These are phyloP conservation scores for Cordyceps javanica DNA, from an alignment of 2,329 filamentous ascomycete genomes.

Conservation along the genomic window DNA sequence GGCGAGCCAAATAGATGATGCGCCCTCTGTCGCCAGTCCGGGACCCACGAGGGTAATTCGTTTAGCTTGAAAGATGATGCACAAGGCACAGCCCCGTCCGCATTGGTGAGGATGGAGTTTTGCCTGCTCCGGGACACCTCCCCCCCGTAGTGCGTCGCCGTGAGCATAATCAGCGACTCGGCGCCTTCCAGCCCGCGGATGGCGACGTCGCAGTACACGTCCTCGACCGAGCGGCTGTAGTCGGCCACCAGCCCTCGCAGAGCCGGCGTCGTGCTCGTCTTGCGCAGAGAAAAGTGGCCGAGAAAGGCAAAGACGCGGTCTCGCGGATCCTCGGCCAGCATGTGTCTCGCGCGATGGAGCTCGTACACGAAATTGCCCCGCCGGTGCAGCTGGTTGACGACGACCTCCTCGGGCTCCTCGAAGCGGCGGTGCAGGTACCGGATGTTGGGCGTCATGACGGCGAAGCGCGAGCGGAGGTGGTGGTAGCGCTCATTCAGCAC, in stretches of 20 bases:
- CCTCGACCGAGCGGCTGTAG: conserved; percentile 24
- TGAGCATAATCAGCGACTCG: conserved; percentile 24
- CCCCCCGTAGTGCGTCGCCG: conserved; percentile 21
- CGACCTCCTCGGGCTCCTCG: conserved; percentile 25
- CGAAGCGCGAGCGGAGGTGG: conserved; percentile 24
- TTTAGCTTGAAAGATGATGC: neutral
- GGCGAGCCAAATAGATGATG: conserved; percentile 28
- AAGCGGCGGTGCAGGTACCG: conserved; percentile 27
- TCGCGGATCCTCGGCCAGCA: conserved; percentile 26
- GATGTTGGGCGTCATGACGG: conserved; percentile 27
- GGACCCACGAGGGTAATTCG: neutral
- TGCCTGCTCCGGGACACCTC: neutral
- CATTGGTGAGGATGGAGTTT: neutral
- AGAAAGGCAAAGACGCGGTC: conserved; percentile 32
- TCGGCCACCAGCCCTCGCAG: conserved; percentile 23
- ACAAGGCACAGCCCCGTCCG: neutral
- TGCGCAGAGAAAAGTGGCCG: conserved; percentile 27
- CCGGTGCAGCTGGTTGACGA: conserved; percentile 23
- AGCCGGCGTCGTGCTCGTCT: conserved; percentile 15
- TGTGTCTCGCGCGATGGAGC: conserved; percentile 28
- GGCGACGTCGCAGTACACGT: conserved; percentile 29
- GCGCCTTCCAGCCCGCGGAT: conserved; percentile 23
- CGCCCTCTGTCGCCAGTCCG: conserved; percentile 18
- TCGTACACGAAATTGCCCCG: conserved; percentile 31
- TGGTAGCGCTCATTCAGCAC: conserved; percentile 29